Evolutionary conservation across 768 basidiomycete genomes (phyloP).

Genomic region (Termitomyces sp.): DNA sequence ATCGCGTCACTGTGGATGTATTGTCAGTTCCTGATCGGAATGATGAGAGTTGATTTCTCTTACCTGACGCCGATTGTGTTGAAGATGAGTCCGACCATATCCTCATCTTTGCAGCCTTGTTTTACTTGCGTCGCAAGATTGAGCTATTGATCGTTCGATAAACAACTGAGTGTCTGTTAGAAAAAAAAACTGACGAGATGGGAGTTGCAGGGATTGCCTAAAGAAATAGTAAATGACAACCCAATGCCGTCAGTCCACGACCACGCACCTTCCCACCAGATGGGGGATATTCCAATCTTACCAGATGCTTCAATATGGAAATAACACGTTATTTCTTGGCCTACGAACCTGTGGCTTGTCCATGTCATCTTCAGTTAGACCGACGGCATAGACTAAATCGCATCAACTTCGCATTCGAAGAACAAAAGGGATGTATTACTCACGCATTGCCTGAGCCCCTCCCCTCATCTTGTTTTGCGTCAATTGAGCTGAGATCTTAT

Average conservation of each 20-base stretch:
- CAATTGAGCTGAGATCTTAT: constrained; percentile 69
- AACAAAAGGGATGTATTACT: constrained; percentile 20
- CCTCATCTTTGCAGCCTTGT: constrained; percentile 78
- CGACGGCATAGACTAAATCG: constrained; percentile 68
- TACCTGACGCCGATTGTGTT: constrained; percentile 85
- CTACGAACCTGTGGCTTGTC: constrained; percentile 69
- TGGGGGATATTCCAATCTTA: constrained; percentile 82
- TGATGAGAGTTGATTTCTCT: constrained; percentile 7
- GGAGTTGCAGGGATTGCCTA: constrained; percentile 84
- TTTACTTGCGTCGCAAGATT: constrained; percentile 79
- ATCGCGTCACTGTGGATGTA: constrained; percentile 65
- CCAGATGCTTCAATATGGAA: constrained; percentile 6
- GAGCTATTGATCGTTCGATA: constrained; percentile 39
- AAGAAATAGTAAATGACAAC: neutral
- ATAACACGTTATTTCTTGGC: neutral
- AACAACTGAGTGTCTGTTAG: neutral
- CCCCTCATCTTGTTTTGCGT: constrained; percentile 77
- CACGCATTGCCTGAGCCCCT: constrained; percentile 85
- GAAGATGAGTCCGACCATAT: constrained; percentile 77
- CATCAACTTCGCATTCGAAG: neutral
- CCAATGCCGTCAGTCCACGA: neutral
- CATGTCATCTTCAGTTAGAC: constrained; percentile 77
- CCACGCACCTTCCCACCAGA: constrained; percentile 87
- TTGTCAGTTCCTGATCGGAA: neutral
- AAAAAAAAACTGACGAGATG: constrained; percentile 51